Evolutionary conservation across 768 basidiomycete species (phyloP).

Genomic region (Pulveroboletus ravenelii): DNA sequence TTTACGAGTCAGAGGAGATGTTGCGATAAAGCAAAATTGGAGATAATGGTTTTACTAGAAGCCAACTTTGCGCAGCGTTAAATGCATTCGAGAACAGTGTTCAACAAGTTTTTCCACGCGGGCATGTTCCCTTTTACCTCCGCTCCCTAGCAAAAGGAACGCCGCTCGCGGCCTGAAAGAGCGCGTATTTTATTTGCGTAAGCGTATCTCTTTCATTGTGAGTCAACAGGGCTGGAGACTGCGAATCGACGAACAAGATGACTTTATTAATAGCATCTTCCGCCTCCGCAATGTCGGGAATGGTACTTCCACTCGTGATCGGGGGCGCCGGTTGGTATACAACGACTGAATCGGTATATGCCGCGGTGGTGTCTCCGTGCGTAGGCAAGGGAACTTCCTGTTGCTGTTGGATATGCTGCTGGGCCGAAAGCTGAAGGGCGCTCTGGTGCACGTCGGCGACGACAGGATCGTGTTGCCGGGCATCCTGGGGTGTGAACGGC

Average conservation of each 20-base stretch:
- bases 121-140: conserved; percentile 17
- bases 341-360: conserved; percentile 27
- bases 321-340: conserved; percentile 33
- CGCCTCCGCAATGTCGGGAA: conserved; percentile 45
- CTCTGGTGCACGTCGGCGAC: conserved; percentile 25
- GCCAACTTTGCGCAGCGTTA: conserved; percentile 11
- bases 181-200: conserved; percentile 44
- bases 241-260: conserved; percentile 48
- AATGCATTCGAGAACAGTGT: conserved; percentile 18
- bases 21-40: conserved; percentile 12
- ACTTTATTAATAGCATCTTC: conserved; percentile 53
- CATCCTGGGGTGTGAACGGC: conserved; percentile 25
- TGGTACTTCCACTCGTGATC: conserved; percentile 28
- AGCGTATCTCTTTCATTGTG: conserved; percentile 39
- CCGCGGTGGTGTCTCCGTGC: conserved; percentile 20
- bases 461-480: conserved; percentile 25
- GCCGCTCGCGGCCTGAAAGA: conserved; percentile 46
- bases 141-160: conserved; percentile 33
- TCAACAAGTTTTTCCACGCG: background rate
- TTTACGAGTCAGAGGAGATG: conserved; percentile 21
- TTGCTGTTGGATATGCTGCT: conserved; percentile 28
- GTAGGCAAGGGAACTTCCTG: conserved; percentile 28
- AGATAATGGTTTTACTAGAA: conserved; percentile 9
- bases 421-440: conserved; percentile 27
- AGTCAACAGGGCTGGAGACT: conserved; percentile 28